phyloP scores from a whole-genome alignment of 73 alveolate species.

The Paramecium biaurelia region DNA sequence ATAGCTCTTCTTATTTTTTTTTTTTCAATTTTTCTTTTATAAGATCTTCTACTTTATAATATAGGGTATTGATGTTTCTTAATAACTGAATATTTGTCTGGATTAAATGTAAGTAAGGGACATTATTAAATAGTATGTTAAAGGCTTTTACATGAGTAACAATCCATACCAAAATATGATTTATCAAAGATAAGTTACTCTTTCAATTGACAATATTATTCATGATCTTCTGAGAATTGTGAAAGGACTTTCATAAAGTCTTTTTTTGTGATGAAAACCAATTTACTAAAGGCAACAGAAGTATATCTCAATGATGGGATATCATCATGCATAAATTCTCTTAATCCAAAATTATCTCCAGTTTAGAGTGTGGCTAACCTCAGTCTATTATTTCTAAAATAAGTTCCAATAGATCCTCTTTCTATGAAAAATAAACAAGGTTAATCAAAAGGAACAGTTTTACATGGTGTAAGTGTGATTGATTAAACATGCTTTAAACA shows the following conservation, averaged over 20 bases:
- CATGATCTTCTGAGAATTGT: conserved; percentile 7
- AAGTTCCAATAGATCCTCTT: neutral
- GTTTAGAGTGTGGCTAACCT: neutral
- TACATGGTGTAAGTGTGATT: conserved; percentile 3
- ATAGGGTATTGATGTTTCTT: neutral
- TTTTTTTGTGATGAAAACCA: neutral
- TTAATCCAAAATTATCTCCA: conserved; percentile 47
- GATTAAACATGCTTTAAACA: neutral
- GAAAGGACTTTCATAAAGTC: neutral
- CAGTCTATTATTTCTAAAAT: neutral
- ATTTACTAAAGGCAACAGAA: neutral
- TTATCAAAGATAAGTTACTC: neutral
- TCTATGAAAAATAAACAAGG: conserved; percentile 19
- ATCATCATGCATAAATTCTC: conserved; percentile 12
- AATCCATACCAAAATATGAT: neutral
- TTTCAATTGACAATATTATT: neutral
- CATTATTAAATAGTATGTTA: neutral
- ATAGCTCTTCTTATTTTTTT: neutral
- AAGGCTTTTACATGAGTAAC: neutral
- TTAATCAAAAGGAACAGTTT: neutral
- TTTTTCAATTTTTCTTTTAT: neutral
- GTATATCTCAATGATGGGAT: neutral
- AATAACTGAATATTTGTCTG: neutral
- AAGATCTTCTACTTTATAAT: neutral
- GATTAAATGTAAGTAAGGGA: neutral